Evolutionary conservation across 1,284 basidiomycete genomes (phyloP).

Genomic region (Tremellales sp.): DNA sequence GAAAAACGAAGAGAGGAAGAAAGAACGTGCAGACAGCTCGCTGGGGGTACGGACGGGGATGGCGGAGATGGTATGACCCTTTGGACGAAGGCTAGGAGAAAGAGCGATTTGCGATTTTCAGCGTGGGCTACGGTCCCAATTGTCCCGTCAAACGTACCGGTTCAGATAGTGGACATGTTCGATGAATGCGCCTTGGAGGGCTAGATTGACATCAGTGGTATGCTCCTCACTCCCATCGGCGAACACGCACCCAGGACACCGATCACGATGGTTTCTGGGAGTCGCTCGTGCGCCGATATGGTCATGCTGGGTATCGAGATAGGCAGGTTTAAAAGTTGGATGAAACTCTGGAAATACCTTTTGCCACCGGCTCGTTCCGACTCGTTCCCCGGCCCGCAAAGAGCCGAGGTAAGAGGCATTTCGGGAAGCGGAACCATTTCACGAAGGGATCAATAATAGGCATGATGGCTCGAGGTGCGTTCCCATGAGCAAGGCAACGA

Average conservation of each 20-base stretch:
- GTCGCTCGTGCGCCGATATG: neutral
- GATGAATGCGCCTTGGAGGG: conserved; percentile 88
- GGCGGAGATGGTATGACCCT: conserved; percentile 26
- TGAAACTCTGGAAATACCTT: no score
- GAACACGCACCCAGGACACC: conserved; percentile 31
- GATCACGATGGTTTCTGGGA: conserved; percentile 17
- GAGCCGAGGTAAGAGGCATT: no score
- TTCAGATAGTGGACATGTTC: conserved; percentile 62
- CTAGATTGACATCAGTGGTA: conserved; percentile 50
- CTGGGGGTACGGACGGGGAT: conserved; percentile 67
- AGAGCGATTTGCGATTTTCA: neutral
- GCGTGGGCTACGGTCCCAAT: neutral
- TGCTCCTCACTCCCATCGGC: neutral
- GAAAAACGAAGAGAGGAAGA: neutral
- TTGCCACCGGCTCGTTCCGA: no score
- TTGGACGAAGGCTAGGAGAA: conserved; percentile 20
- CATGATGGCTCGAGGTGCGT: no score
- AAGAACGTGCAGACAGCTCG: conserved; percentile 57
- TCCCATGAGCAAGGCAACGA: no score
- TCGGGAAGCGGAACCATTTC: no score
- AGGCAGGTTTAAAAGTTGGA: no score
- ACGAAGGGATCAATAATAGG: no score
- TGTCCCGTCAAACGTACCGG: conserved; percentile 23
- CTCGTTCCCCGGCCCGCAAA: no score
- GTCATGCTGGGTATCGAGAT: conserved; percentile 3